Percentiles rank a stretch among this genome's conserved stretches.
Conservation (phyloP, 2,329 filamentous ascomycete genomes). For the Penicillium italicum region DNA sequence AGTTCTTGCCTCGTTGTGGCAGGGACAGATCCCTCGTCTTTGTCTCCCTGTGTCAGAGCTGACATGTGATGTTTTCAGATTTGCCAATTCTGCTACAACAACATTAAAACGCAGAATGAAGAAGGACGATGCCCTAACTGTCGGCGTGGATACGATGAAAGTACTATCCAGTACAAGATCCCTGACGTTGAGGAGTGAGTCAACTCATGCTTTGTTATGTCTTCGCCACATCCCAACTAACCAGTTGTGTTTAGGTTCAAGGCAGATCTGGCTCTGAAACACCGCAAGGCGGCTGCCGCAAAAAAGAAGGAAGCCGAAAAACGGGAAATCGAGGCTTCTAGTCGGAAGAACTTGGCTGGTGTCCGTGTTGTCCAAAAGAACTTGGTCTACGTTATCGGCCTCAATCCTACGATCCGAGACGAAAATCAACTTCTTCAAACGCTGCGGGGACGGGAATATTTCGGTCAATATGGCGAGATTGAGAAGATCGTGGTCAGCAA, state of each 20-base stretch:
- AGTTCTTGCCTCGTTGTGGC: background rate
- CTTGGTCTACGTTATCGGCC: constrained; percentile 92
- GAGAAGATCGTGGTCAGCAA: constrained; percentile 99
- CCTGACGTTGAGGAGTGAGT: constrained; percentile 91
- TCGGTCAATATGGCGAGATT: constrained; percentile 97
- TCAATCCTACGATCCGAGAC: constrained; percentile 87
- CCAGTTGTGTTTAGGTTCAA: constrained; percentile 41
- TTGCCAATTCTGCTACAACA: constrained; percentile 99
- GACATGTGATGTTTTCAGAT: constrained; percentile 56
- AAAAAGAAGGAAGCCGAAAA: constrained; percentile 95
- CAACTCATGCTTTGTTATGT: background rate
- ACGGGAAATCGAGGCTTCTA: constrained; percentile 91
- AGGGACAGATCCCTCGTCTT: background rate
- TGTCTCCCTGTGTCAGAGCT: background rate
- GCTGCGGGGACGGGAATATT: constrained; percentile 85
- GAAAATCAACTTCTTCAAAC: constrained; percentile 83
- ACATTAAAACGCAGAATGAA: constrained; percentile 91
- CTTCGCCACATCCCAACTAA: constrained; percentile 21
- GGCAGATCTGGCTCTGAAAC: constrained; percentile 59
- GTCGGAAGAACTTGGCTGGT: constrained; percentile 91
- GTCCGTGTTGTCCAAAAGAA: constrained; percentile 98
- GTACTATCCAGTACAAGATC: constrained; percentile 94
- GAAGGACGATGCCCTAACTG: constrained; percentile 98
- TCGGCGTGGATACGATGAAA: constrained; percentile 90
- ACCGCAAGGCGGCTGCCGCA: constrained; percentile 85